phyloP scores from a whole-genome alignment of 176 grass and related monocot species.

The Aegilops longissima region DNA sequence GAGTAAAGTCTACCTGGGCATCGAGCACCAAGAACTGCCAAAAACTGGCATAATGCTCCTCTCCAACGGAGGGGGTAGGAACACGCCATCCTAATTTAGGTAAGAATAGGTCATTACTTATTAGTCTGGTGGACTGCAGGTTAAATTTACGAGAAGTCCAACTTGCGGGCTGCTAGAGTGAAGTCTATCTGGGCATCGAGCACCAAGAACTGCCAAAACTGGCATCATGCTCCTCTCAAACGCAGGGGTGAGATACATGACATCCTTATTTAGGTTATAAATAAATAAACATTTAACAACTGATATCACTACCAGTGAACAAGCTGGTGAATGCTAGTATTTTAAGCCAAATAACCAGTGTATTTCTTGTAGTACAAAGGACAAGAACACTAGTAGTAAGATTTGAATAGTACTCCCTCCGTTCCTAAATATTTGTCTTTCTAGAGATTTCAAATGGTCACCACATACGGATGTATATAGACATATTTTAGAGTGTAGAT shows the following conservation, averaged over 20 bases:
- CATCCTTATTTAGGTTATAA: not conserved
- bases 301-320: not conserved
- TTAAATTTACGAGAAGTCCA: not conserved
- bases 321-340: not conserved
- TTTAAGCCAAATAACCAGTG: not conserved
- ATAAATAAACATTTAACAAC: not conserved
- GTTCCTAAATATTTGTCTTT: no score
- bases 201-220: slow-evolving; percentile 1
- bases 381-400: not conserved
- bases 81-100: not conserved
- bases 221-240: not conserved
- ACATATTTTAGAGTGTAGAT: no score
- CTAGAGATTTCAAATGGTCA: no score
- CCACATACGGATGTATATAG: no score
- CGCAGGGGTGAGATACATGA: not conserved
- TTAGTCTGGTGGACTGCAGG: not conserved
- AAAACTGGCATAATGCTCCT: not conserved
- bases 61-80: not conserved
- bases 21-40: slow-evolving; percentile 1
- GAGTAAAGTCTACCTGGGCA: not conserved
- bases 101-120: not conserved
- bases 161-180: not conserved
- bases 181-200: not conserved
- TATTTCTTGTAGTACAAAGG: not conserved
- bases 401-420: not conserved